Base-by-base conservation (phyloP, 148 eudicot genomes). In the Silene conica region DNA sequence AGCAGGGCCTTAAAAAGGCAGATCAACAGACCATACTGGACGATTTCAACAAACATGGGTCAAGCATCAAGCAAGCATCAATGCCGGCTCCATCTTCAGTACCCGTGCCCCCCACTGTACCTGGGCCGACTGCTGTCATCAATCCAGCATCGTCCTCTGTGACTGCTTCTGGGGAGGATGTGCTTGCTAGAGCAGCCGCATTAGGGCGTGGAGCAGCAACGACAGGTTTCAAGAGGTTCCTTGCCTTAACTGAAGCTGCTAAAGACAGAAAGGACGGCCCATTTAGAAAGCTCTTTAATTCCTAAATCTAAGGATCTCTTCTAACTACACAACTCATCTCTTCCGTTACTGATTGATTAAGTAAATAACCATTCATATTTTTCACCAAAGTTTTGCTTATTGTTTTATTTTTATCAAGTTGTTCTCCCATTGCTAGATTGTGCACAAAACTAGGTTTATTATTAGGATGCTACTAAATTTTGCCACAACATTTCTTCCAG, bases 131-230 rank as follows among this genome's bases (percentile, higher is more conserved):
- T 0, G 23, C 79, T 25, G 60, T 82, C 0, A 23, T 74, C 13
- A 80, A 38, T 72, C 80, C 85, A 46, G 82, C 80, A 70, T 57
- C 84, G 4, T 71, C 83, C 56, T 84, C 77, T 26, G 73, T 85
- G 28, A 79, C 84, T n/a, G 86, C 88, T 46, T 88, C 95, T 41
- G 83, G 92, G 73, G 98, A 95, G 78, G 98, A 95, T 46, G 92
- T 95, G 64, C 89, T 95, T 6, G 86, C 97, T 11, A 88, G 98
- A 78, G 98, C 97, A 46, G 97, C 98, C 19, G 98, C 98, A 4
- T 89, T 95, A 4, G 98, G 98, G 3, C 85, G 97, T 81, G 98
- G 97, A 63, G 97, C 97, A 2, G 96, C 97, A 23, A 90, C 97
- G 26, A 95, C 96, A 0, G 97, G 97, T 16, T 92, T 95, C 80